These are phyloP conservation scores for Aquilaria malaccensis DNA, from an alignment of 345 rosid species.

Conservation along the genomic window DNA sequence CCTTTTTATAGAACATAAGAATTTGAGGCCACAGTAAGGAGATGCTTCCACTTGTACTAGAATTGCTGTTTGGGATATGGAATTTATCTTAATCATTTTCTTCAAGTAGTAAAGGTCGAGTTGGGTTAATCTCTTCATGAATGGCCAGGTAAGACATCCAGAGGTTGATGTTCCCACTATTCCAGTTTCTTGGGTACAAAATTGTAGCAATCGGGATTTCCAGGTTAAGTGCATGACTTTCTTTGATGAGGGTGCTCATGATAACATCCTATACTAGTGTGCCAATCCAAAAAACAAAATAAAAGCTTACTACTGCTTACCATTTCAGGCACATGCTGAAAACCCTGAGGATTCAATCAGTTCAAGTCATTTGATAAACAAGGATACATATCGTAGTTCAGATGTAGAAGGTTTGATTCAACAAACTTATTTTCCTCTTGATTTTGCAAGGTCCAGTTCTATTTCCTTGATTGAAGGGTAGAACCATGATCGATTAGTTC, in stretches of 20 bases:
- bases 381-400: conserved; percentile 4
- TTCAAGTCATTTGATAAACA: neutral
- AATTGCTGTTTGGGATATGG: neutral
- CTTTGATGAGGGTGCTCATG: neutral
- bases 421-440: neutral
- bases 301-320: neutral
- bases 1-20: too few relatives aligned
- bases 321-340: conserved; percentile 4
- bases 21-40: conserved; percentile 3
- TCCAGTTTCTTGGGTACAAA: conserved; percentile 4
- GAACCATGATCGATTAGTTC: neutral
- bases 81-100: neutral
- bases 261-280: neutral
- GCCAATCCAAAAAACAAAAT: too few relatives aligned
- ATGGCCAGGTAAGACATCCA: conserved; percentile 13
- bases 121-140: neutral
- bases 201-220: conserved; percentile 1
- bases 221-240: conserved; percentile 6
- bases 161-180: conserved; percentile 5
- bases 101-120: neutral
- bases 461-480: neutral
- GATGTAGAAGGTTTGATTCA: conserved; percentile 14
- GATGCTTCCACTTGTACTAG: too few relatives aligned
- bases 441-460: conserved; percentile 2
- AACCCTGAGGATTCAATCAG: conserved; percentile 7